Base-by-base conservation (phyloP, 2,329 filamentous ascomycete genomes). In the Dactylellina drechsleri region DNA sequence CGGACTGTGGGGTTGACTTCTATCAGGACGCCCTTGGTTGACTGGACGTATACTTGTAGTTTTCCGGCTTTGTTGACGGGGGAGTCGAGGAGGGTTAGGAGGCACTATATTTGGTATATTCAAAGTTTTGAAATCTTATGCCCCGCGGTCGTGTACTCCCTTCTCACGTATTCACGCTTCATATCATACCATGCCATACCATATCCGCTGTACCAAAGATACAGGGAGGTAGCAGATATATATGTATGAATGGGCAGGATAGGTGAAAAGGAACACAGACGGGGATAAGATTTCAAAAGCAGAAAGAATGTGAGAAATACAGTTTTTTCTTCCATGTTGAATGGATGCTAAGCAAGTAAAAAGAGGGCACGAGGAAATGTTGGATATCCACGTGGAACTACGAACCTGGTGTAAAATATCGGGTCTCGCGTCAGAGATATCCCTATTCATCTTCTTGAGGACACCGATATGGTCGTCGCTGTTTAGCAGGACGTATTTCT, bases 381-480 rank as follows among this genome's bases (percentile, higher is more conserved):
- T 75, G 71, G 64, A 75, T 75, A 68, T 53, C 54, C 41, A 77
- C 77, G 77, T 77, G 65, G 66, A 64, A 58, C 78, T 76, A 82
- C 87, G 81, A 85, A 97, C 94, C 92, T 98, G 95, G 82, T 99
- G 95, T 53, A 95, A 97, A 80, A 99, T 99, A 83, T 99, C 95
- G 52, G 95, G 95, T 79, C 95, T 89, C 75, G 95, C 95, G 83
- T 99, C 95, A 82, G 93, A 97, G 78, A 99, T 98, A 82, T 99
- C 95, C 79, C 95, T 88, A 82, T 96, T 96, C 94, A 98, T 98
- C 86, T 98, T 99, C 81, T 95, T 91, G 93, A 99, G 97, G 78
- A 98, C 91, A 77, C 95, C 95, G 79, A 99, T 99, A 82, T 99
- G 95, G 84, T 99, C 95, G 81, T 99, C 95, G 83, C 93, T 97